Evolutionary conservation across 2,329 filamentous ascomycete species (phyloP).

Genomic region (Triangularia setosa): DNA sequence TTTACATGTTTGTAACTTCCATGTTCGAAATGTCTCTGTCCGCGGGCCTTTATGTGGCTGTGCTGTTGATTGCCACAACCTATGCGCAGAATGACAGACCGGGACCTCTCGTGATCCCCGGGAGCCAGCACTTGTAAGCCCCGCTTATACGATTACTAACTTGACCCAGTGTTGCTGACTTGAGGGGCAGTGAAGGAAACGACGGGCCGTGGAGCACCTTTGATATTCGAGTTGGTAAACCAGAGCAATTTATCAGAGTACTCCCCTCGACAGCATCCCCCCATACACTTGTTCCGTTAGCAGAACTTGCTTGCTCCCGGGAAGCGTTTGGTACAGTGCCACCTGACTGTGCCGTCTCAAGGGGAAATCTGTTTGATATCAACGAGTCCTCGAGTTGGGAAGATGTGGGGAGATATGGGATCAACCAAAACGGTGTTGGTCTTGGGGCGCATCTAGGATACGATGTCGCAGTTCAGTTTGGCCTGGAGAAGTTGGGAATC

Average conservation of each 20-base stretch:
- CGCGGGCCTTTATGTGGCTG: constrained; percentile 11
- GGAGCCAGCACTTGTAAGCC: constrained; percentile 37
- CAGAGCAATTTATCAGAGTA: constrained; percentile 35
- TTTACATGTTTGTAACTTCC: background rate
- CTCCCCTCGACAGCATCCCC: constrained; percentile 39
- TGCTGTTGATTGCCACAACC: constrained; percentile 7
- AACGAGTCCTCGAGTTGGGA: constrained; percentile 36
- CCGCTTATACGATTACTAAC: background rate
- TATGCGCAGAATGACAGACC: constrained; percentile 15
- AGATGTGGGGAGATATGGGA: constrained; percentile 31
- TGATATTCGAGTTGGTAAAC: constrained; percentile 35
- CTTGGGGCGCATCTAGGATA: constrained; percentile 39
- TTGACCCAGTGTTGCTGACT: constrained; percentile 19
- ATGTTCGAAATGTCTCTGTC: constrained; percentile 20
- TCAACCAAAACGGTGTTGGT: constrained; percentile 35
- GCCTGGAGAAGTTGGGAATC: constrained; percentile 29
- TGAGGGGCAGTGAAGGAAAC: constrained; percentile 34
- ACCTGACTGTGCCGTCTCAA: constrained; percentile 33
- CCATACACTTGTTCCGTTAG: constrained; percentile 33
- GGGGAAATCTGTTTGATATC: constrained; percentile 34
- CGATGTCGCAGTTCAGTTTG: constrained; percentile 28
- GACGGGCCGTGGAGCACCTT: constrained; percentile 41
- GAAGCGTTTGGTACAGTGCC: constrained; percentile 32
- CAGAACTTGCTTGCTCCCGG: constrained; percentile 31
- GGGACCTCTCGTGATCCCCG: constrained; percentile 29